These are phyloP conservation scores for Martiniozyma abietophila DNA, from an alignment of 805 yeast genomes.

Conservation along the genomic window DNA sequence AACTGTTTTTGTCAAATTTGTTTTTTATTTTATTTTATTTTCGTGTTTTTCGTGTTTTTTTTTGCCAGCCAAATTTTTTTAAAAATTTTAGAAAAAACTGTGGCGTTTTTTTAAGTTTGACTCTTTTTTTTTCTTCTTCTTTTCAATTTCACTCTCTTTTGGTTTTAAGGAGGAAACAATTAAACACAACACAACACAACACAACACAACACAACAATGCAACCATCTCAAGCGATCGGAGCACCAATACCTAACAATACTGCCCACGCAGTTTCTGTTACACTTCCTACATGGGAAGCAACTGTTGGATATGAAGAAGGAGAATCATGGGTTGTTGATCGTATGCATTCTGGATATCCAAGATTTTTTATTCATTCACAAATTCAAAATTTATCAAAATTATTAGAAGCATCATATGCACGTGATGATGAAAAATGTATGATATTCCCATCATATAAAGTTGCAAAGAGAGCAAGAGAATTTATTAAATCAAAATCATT, in stretches of 20 bases:
- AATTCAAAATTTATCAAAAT: conserved; percentile 45
- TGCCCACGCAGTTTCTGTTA: conserved; percentile 89
- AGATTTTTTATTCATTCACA: conserved; percentile 64
- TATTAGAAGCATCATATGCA: conserved; percentile 62
- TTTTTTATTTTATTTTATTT: too few relatives aligned
- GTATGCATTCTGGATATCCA: conserved; percentile 86
- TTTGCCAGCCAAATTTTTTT: too few relatives aligned
- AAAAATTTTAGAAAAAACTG: too few relatives aligned
- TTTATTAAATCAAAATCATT: conserved; percentile 46
- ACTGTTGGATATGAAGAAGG: conserved; percentile 92
- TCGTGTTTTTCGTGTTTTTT: too few relatives aligned
- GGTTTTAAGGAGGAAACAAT: too few relatives aligned
- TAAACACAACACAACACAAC: too few relatives aligned
- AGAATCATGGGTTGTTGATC: conserved; percentile 63
- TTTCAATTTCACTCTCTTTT: too few relatives aligned
- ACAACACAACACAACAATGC: too few relatives aligned
- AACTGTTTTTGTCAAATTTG: too few relatives aligned
- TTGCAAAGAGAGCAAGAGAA: conserved; percentile 79
- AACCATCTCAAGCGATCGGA: conserved; percentile 50
- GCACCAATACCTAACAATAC: conserved; percentile 84
- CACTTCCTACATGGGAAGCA: conserved; percentile 92
- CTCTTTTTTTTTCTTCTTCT: too few relatives aligned
- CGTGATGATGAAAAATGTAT: conserved; percentile 68
- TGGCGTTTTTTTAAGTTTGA: too few relatives aligned
- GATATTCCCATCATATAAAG: conserved; percentile 66